Evolutionary conservation across 495 filamentous ascomycete genomes (phyloP).

Genomic region (Hyaloscypha bicolor): DNA sequence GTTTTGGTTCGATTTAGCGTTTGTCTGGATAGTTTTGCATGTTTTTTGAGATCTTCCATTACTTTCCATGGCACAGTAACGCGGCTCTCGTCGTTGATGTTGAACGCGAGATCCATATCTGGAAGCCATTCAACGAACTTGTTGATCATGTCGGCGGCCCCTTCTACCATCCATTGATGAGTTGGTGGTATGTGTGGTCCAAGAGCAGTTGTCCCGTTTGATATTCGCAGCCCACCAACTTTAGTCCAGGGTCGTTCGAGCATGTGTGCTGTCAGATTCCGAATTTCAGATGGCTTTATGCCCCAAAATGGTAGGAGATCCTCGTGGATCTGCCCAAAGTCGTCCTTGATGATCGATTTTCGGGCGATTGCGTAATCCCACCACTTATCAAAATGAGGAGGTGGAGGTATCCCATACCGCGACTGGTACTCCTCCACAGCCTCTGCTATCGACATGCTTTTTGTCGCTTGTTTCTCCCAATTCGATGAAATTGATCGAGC

Average conservation of each 20-base stretch:
- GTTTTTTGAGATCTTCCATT: constrained; percentile 41
- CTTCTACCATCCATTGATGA: constrained; percentile 61
- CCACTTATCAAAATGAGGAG: constrained; percentile 71
- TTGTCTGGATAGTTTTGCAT: constrained; percentile 36
- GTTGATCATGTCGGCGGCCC: constrained; percentile 56
- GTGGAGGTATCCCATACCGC: constrained; percentile 59
- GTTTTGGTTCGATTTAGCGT: constrained; percentile 26
- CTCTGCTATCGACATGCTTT: constrained; percentile 51
- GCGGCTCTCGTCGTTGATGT: constrained; percentile 76
- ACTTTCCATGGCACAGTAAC: constrained; percentile 71
- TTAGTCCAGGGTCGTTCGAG: constrained; percentile 33
- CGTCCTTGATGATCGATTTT: constrained; percentile 69
- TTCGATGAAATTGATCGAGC: constrained; percentile 48
- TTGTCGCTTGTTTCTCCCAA: constrained; percentile 47
- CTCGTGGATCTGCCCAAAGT: constrained; percentile 73
- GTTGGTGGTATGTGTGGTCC: constrained; percentile 51
- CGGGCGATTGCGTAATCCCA: constrained; percentile 68
- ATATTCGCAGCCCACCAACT: constrained; percentile 45
- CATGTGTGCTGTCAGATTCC: constrained; percentile 33
- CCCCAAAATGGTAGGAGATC: constrained; percentile 77
- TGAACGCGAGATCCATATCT: constrained; percentile 81
- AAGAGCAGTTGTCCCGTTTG: constrained; percentile 44
- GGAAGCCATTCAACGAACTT: constrained; percentile 71
- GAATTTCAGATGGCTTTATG: constrained; percentile 60
- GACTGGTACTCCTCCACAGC: constrained; percentile 61